Evolutionary conservation across 768 basidiomycete species (phyloP).

Genomic region (Piloderma croceum): DNA sequence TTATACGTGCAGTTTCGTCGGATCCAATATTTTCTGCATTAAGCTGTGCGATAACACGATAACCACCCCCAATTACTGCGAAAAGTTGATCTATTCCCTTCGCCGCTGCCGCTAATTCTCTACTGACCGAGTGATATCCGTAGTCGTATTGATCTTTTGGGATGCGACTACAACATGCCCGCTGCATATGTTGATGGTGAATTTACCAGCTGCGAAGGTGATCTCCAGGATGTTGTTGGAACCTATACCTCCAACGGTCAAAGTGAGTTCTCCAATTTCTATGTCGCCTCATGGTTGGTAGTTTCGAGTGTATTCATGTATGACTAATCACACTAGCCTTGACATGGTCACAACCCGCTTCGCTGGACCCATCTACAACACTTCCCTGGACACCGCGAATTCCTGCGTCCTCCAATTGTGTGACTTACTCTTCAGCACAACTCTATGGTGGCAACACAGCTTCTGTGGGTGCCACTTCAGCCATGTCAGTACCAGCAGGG

Average conservation of each 20-base stretch:
- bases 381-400: conserved; percentile 39
- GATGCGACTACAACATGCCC: conserved; percentile 49
- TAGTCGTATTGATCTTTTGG: conserved; percentile 45
- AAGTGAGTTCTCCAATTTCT: not conserved
- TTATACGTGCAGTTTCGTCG: conserved; percentile 41
- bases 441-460: conserved; percentile 28
- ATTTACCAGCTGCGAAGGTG: conserved; percentile 44
- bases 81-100: conserved; percentile 25
- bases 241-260: conserved; percentile 35
- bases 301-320: not conserved
- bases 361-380: conserved; percentile 36
- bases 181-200: conserved; percentile 35
- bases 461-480: not conserved
- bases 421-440: conserved; percentile 28
- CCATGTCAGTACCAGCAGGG: not conserved
- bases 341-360: conserved; percentile 46
- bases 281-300: too few species aligned
- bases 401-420: conserved; percentile 41
- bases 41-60: conserved; percentile 47
- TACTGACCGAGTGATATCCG: not conserved
- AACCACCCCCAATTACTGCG: conserved; percentile 35
- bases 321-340: conserved; percentile 11
- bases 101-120: not conserved
- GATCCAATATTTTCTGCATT: conserved; percentile 40
- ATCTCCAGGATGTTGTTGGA: conserved; percentile 41